A percentile compares a stretch with the other conserved stretches of the same genome.
phyloP scores from a whole-genome alignment of 2,329 filamentous ascomycete genomes.

The Phialocephala sp. region DNA sequence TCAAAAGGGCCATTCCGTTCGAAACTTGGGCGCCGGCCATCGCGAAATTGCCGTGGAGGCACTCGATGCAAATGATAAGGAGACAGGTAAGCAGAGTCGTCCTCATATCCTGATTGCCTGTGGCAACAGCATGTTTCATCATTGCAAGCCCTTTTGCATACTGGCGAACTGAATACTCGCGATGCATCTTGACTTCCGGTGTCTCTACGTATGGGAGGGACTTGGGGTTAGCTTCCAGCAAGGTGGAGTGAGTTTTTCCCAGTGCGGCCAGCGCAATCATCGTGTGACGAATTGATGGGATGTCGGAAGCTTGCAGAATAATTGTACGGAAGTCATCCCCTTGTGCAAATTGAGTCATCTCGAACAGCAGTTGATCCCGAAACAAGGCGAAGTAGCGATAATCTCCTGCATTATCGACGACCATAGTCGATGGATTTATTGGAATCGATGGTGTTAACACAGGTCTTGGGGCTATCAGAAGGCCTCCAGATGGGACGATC shows the following conservation, averaged over 20 bases:
- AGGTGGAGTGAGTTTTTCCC: conserved; percentile 18
- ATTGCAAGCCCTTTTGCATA: conserved; percentile 26
- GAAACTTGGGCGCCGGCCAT: conserved; percentile 28
- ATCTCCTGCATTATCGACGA: conserved; percentile 19
- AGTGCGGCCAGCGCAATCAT: conserved; percentile 30
- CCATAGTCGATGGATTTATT: background rate
- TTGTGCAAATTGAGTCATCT: conserved; percentile 23
- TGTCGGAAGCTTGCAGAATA: conserved; percentile 23
- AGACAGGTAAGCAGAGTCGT: conserved; percentile 28
- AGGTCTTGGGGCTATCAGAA: background rate
- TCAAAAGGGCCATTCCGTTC: conserved; percentile 32
- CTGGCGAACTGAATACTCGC: conserved; percentile 18
- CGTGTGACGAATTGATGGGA: conserved; percentile 24
- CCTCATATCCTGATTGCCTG: conserved; percentile 23
- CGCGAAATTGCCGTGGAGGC: conserved; percentile 26
- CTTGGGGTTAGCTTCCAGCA: background rate
- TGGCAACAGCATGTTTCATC: conserved; percentile 24
- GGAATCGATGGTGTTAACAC: conserved; percentile 5
- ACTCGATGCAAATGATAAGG: conserved; percentile 29
- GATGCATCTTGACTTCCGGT: background rate
- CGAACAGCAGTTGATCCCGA: conserved; percentile 23
- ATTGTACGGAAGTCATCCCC: conserved; percentile 14
- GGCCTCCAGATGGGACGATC: background rate
- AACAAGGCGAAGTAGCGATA: conserved; percentile 27
- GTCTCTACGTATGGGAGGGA: background rate